phyloP scores from a whole-genome alignment of 345 rosid species.

The Brassica incana region DNA sequence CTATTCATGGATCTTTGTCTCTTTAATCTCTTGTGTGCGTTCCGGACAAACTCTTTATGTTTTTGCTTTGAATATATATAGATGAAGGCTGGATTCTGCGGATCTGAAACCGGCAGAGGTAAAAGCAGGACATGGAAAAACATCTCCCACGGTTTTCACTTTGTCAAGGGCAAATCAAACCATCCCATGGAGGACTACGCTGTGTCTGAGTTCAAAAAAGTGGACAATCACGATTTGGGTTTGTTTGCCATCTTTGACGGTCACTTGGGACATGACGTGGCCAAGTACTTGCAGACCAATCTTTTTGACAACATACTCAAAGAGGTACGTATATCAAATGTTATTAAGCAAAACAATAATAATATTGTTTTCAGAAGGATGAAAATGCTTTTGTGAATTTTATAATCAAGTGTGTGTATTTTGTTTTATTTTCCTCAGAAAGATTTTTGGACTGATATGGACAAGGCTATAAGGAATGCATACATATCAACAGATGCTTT shows the following conservation, averaged over 20 bases:
- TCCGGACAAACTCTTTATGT: neutral
- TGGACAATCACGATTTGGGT: constrained; percentile 59
- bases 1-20: neutral
- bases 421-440: constrained; percentile 42
- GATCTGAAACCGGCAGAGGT: constrained; percentile 73
- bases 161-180: constrained; percentile 77
- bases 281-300: constrained; percentile 69
- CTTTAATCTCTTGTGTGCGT: neutral
- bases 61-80: constrained; percentile 28
- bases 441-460: constrained; percentile 73
- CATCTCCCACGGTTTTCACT: constrained; percentile 67
- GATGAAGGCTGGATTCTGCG: constrained; percentile 63
- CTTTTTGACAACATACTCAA: constrained; percentile 75
- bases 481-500: constrained; percentile 62
- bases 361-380: neutral
- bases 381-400: neutral
- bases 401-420: neutral
- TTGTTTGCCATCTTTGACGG: constrained; percentile 92
- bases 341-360: neutral
- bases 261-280: constrained; percentile 85
- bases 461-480: constrained; percentile 66
- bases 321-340: constrained; percentile 47
- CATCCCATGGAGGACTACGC: constrained; percentile 89
- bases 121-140: constrained; percentile 61
- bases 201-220: constrained; percentile 65